Conservation (phyloP, 2,329 filamentous ascomycete genomes). For the Mycosphaerella arachidis region DNA sequence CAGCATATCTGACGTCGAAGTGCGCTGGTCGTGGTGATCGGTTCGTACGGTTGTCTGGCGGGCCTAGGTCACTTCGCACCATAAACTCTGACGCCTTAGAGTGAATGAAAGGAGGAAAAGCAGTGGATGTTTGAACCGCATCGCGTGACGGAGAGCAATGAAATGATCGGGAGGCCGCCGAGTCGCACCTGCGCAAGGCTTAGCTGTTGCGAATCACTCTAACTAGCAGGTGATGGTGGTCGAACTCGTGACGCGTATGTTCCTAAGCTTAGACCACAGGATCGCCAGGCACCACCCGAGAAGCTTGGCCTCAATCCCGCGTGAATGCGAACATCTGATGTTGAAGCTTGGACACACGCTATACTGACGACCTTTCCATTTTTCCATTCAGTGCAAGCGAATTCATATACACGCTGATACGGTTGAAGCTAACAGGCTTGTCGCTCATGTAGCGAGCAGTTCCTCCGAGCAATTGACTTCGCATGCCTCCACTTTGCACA, state of each 20-base stretch:
- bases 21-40: neutral
- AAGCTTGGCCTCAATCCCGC: neutral
- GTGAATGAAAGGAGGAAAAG: neutral
- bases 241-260: neutral
- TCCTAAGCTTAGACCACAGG: neutral
- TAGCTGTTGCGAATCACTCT: neutral
- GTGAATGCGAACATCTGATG: neutral
- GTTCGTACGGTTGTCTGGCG: neutral
- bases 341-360: neutral
- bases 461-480: slow-evolving; percentile 1
- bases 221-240: neutral
- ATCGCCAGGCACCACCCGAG: neutral
- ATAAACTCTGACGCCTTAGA: neutral
- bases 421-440: neutral
- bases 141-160: neutral
- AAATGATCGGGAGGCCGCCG: neutral
- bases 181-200: neutral
- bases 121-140: neutral
- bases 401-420: no score
- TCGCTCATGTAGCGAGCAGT: neutral
- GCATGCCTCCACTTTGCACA: neutral
- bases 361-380: neutral
- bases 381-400: no score
- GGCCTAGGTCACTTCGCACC: neutral
- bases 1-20: slow-evolving; percentile 9